A percentile compares a stretch with the other conserved stretches of the same genome.
These are phyloP conservation scores for Saitozyma sp. DNA, from an alignment of 768 basidiomycete genomes.

Conservation along the genomic window DNA sequence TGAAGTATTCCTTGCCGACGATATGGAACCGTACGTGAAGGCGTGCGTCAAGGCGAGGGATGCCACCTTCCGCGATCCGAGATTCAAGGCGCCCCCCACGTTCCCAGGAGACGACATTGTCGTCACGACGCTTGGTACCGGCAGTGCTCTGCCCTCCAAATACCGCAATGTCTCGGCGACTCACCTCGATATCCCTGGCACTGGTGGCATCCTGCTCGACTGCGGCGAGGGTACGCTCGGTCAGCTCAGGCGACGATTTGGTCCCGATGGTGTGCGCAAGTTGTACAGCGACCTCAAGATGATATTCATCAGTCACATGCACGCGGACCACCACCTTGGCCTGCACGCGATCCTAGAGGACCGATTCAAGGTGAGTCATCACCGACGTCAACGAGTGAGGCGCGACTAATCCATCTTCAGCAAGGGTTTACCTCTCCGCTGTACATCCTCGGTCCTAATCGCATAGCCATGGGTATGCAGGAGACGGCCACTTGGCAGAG, in stretches of 20 bases:
- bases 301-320: constrained; percentile 85
- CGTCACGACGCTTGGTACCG: constrained; percentile 81
- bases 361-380: constrained; percentile 62
- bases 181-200: constrained; percentile 69
- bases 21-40: constrained; percentile 53
- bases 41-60: constrained; percentile 39
- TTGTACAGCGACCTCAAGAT: constrained; percentile 71
- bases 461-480: constrained; percentile 56
- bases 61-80: background rate
- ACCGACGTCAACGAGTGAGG: background rate
- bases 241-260: constrained; percentile 77
- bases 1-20: constrained; percentile 37
- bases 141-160: constrained; percentile 78
- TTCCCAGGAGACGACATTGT: constrained; percentile 63
- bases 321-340: constrained; percentile 90
- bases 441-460: constrained; percentile 61
- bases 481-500: constrained; percentile 74
- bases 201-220: constrained; percentile 82
- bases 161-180: constrained; percentile 81
- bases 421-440: constrained; percentile 50
- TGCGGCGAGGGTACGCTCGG: constrained; percentile 91
- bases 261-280: constrained; percentile 48
- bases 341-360: constrained; percentile 70
- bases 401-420: constrained; percentile 13
- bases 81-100: background rate